A percentile compares a stretch with the other conserved stretches of the same genome.
phyloP scores from a whole-genome alignment of 169 alveolate species.

The Plasmodium sp. region DNA sequence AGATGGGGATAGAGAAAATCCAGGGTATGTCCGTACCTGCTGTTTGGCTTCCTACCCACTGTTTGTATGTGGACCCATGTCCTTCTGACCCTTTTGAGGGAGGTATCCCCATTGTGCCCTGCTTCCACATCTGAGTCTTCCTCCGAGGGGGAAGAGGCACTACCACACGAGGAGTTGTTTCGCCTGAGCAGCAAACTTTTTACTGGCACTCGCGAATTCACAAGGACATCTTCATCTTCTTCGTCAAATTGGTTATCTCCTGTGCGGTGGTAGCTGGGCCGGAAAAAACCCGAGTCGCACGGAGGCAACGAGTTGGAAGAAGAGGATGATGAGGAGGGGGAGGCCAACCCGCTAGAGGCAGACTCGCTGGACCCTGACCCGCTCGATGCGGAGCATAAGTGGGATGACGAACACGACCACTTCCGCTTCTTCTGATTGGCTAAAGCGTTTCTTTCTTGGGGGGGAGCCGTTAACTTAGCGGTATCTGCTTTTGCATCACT shows the following conservation, averaged over 20 bases:
- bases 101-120: background rate
- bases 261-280: background rate
- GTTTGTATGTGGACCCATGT: constrained; percentile 39
- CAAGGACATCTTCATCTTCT: background rate
- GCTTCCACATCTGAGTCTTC: background rate
- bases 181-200: background rate
- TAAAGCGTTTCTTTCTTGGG: background rate
- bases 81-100: constrained; percentile 10
- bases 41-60: constrained; percentile 40
- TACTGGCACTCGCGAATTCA: constrained; percentile 28
- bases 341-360: background rate
- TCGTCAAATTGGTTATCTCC: background rate
- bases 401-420: constrained; percentile 9
- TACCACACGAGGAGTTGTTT: background rate
- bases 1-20: constrained; percentile 66
- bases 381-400: background rate
- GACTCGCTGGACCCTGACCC: background rate
- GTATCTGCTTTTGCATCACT: background rate
- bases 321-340: constrained; percentile 1
- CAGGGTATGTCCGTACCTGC: constrained; percentile 67
- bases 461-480: background rate
- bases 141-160: background rate
- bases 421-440: background rate
- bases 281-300: background rate
- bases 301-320: constrained; percentile 14